Base-by-base conservation (phyloP, 2,329 filamentous ascomycete genomes). In the Penicillium aurantiogriseum region DNA sequence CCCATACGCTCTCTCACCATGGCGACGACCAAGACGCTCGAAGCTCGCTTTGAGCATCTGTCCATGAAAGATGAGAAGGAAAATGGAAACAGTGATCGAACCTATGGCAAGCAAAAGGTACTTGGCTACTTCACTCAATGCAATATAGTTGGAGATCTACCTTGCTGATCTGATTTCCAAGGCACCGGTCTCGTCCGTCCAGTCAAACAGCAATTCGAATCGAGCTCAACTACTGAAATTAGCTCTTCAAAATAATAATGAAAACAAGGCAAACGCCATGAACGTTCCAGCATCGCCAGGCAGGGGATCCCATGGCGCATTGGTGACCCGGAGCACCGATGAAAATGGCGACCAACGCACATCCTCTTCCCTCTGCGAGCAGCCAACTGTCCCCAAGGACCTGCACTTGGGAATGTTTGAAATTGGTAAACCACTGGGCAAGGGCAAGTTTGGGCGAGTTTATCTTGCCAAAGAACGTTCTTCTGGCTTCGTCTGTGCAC, bases 391-490 rank as follows among this genome's bases (percentile, higher is more conserved):
- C 54, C 75, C 78, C 4, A 80, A 78, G 55, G 71, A 91, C 65
- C 92, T 92, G 76, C 91, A 96, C 71, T 85, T 96, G 4, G 90
- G 91, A 76, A 95, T 95, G 90, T 96, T 96, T 73, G 92, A 96
- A 74, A 96, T 95, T 63, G 90, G 90, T 39, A 89, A 91, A 65
- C 90, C 90, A 1, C 80, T 95, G 4, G 90, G 90, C 52, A 94
- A 94, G 77, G 90, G 90, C 62, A 95, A 94, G 72, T 95, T 94
- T 69, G 90, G 90, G 2, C 85, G 90, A 45, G 91, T 95, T 3
- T 95, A 95, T 71, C 85, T 95, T 29, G 90, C 90, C 48, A 88
- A 90, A 55, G 90, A 94, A 76, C 85, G 89, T 57, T 85, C 82
- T 44, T 89, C 85, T 27, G 88, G 88, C 61, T 95, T 92, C 76